Evolutionary conservation across 371 early-diverging fungal species (phyloP), one percentile per base, ranked within the genome.

Genomic region (Mucor ambiguus): DNA sequence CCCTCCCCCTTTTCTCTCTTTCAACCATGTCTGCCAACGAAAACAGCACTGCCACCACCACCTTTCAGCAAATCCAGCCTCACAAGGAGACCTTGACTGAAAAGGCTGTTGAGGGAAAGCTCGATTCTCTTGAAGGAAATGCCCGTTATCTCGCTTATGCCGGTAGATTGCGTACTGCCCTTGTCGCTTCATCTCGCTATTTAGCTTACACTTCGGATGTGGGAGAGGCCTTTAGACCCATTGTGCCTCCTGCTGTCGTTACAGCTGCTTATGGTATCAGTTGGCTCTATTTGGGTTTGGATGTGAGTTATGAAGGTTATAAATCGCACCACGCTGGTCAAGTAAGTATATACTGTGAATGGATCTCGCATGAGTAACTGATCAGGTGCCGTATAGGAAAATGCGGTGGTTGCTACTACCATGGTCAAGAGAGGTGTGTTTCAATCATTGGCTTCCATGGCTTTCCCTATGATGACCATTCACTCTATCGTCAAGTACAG

Each of bases 151-250:
- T 89, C 26, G 91, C 85, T 24, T 91, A 91, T 66, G 84, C 75
- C 55, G 87, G 84, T 70, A 88, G 93, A 26, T 71, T 90, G 41
- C 74, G 83, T 46, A 87, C 77, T 11, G 82, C 89, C 28, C 69
- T 87, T 26, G 64, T 73, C 8, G 89, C 88, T 22, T 87, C 86
- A 12, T 76, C 81, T 22, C 81, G 89, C 32, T 87, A 88, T 65
- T 77, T 91, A 52, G 92, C 90, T 18, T 92, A 89, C 70, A 86
- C 89, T 6, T 87, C 86, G 16, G 91, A 92, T 64, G 83, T 92
- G 26, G 93, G 93, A 38, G 93, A 93, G 68, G 92, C 91, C 3
- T 90, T 93, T 68, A 81, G 93, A 29, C 93, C 93, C 20, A 80
- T 91, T 41, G 87, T 89, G 16, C 69, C 79, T n/a, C 83, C 82